Percentiles rank a stretch among this genome's conserved stretches.
Conservation (phyloP, 78 protist species). For the Salpingoeca rosetta region DNA sequence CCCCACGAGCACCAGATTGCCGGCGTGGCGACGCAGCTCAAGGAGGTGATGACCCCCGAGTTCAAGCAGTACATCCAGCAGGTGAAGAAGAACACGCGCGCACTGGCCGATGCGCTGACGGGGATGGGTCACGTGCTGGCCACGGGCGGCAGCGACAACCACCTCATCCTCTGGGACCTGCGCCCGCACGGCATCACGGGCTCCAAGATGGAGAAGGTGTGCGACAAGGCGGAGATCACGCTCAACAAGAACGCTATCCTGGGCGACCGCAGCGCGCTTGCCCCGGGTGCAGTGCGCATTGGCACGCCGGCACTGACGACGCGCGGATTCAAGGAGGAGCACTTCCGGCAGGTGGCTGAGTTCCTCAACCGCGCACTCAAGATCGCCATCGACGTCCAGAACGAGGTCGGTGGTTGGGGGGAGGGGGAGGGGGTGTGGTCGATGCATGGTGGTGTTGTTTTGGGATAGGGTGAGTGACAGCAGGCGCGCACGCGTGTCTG, state of each 20-base stretch:
- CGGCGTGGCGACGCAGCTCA: constrained; percentile 86
- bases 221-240: constrained; percentile 78
- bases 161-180: constrained; percentile 89
- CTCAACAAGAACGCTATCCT: constrained; percentile 94
- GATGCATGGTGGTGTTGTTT: too few species aligned
- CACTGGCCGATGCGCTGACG: constrained; percentile 64
- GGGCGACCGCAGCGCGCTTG: constrained; percentile 84
- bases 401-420: constrained; percentile 51
- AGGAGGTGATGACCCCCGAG: constrained; percentile 69
- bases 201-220: constrained; percentile 77
- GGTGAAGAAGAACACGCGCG: constrained; percentile 67
- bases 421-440: too few species aligned
- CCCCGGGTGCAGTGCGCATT: constrained; percentile 93
- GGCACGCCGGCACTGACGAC: constrained; percentile 94
- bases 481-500: too few species aligned
- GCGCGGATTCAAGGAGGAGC: constrained; percentile 76
- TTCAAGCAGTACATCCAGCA: constrained; percentile 74
- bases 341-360: constrained; percentile 82
- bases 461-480: too few species aligned
- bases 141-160: constrained; percentile 96
- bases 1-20: constrained; percentile 98
- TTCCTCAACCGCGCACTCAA: constrained; percentile 66
- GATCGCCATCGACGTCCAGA: constrained; percentile 55
- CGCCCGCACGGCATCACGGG: constrained; percentile 83
- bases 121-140: constrained; percentile 78